Percentiles rank a stretch among this genome's conserved stretches.
Evolutionary conservation across 208 protist genomes (phyloP).

Genomic region (Trypanosoma rangeli): DNA sequence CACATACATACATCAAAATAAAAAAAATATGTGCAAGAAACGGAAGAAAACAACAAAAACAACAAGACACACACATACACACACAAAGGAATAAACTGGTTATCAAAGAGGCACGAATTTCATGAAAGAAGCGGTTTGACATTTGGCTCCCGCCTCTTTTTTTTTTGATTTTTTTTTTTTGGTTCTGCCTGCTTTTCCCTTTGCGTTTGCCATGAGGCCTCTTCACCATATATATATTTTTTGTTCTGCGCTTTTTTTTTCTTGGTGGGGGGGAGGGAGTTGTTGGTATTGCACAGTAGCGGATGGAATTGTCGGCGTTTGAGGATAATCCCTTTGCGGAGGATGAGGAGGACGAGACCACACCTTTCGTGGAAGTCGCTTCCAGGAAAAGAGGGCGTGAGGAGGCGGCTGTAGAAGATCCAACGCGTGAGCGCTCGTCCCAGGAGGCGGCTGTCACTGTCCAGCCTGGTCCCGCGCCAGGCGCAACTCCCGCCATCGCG

Average conservation of each 20-base stretch:
- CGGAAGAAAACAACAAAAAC: slow-evolving; percentile 4
- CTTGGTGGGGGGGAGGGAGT: too few species aligned
- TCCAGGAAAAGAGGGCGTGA: slow-evolving; percentile 13
- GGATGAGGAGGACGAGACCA: slow-evolving; percentile 45
- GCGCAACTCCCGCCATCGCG: background rate
- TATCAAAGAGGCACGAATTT: background rate
- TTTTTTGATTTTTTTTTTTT: slow-evolving; percentile 6
- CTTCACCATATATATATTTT: background rate
- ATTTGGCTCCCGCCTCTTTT: background rate
- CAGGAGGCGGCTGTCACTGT: background rate
- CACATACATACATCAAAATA: background rate
- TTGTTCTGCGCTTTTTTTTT: background rate
- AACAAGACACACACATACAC: background rate
- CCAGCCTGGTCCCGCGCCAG: background rate
- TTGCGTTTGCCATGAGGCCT: background rate
- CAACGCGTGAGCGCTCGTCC: background rate
- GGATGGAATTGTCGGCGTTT: slow-evolving; percentile 34
- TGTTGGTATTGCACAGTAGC: background rate
- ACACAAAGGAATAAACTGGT: background rate
- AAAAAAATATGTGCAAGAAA: slow-evolving; percentile 7
- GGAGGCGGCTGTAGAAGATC: background rate
- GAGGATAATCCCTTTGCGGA: slow-evolving; percentile 76
- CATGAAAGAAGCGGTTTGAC: background rate
- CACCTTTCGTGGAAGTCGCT: background rate
- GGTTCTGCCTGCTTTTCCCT: background rate